Conservation (phyloP, 306 rosid genomes). For the Albizia julibrissin region DNA sequence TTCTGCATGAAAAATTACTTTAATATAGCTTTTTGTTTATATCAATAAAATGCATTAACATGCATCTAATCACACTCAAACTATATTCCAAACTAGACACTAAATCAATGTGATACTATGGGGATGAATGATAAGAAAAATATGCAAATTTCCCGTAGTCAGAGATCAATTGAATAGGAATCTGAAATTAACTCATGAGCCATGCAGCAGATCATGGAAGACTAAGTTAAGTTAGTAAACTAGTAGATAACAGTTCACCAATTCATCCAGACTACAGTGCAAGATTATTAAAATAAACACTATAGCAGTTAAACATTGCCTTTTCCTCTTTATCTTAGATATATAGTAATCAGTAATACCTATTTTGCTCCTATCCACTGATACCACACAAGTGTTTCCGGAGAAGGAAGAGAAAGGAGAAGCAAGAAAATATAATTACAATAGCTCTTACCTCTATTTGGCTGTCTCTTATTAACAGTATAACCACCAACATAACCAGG, state of each 20-base stretch:
- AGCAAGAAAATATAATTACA: conserved; percentile 30
- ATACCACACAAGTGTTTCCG: conserved; percentile 17
- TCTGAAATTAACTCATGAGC: conserved; percentile 17
- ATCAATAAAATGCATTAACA: background rate
- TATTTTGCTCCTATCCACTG: background rate
- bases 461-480: conserved; percentile 92
- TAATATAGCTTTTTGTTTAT: background rate
- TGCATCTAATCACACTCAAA: background rate
- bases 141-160: background rate
- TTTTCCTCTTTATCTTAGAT: background rate
- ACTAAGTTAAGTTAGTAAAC: conserved; percentile 11
- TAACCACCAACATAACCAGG: conserved; percentile 95
- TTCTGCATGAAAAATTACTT: background rate
- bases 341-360: conserved; percentile 10
- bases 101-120: background rate
- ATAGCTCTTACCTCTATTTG: conserved; percentile 84
- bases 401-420: conserved; percentile 5
- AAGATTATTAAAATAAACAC: conserved; percentile 14
- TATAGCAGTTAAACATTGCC: background rate
- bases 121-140: background rate
- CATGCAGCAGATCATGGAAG: background rate
- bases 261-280: conserved; percentile 16
- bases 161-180: conserved; percentile 28
- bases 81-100: background rate
- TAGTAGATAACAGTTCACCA: background rate